Conservation (phyloP, 768 basidiomycete species). For the Lactifluus hygrophoroides region DNA sequence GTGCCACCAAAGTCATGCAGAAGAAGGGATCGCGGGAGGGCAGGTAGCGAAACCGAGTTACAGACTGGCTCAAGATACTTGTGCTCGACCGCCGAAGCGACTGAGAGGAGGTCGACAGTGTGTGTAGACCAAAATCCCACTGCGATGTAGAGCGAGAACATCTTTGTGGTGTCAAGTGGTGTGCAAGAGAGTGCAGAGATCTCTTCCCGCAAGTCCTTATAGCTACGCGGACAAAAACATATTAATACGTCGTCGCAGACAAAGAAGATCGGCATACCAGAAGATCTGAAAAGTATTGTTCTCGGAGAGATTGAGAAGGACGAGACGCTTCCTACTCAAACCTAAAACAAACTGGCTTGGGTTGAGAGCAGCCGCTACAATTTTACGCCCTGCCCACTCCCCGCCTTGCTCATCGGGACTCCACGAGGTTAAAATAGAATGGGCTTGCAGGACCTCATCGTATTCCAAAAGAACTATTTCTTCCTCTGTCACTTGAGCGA, state of each 20-base stretch:
- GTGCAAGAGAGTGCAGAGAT: conserved; percentile 65
- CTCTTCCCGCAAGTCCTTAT: conserved; percentile 30
- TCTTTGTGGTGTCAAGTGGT: conserved; percentile 41
- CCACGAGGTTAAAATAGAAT: conserved; percentile 37
- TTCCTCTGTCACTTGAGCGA: conserved; percentile 65
- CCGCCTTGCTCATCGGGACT: conserved; percentile 23
- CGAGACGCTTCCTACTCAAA: conserved; percentile 43
- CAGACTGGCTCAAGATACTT: conserved; percentile 26
- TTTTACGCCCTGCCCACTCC: conserved; percentile 30
- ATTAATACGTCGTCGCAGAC: neutral
- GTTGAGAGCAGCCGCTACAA: conserved; percentile 65
- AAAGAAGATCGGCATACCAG: conserved; percentile 24
- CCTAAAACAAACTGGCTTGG: conserved; percentile 59
- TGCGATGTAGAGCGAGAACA: conserved; percentile 41
- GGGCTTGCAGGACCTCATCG: conserved; percentile 37
- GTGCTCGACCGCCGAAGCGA: conserved; percentile 24
- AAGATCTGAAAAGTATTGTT: conserved; percentile 29
- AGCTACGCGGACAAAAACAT: neutral
- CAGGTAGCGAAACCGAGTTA: conserved; percentile 34
- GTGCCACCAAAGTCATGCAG: conserved; percentile 50
- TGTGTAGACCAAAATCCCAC: conserved; percentile 77
- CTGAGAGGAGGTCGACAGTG: conserved; percentile 45
- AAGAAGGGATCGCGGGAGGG: conserved; percentile 39
- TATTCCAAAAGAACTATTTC: conserved; percentile 50
- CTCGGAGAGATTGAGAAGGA: conserved; percentile 41